These are phyloP conservation scores for Suillus plorans DNA, from an alignment of 768 basidiomycete species.

Conservation along the genomic window DNA sequence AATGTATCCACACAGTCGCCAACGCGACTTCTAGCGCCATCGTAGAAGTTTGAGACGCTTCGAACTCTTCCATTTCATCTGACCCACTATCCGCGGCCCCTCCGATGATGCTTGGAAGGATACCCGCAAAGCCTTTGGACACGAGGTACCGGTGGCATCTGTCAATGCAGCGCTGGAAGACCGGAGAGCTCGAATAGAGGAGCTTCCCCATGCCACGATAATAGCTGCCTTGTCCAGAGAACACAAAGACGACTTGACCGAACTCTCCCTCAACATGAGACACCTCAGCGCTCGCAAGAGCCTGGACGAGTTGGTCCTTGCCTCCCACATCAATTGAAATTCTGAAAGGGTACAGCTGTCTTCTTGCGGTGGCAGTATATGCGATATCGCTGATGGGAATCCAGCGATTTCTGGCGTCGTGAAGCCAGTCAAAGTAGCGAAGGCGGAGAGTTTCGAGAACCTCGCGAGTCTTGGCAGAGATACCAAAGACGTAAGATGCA, in stretches of 20 bases:
- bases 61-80: slow-evolving; percentile 36
- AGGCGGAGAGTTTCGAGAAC: slow-evolving; percentile 49
- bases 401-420: slow-evolving; percentile 22
- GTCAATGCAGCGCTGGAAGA: slow-evolving; percentile 55
- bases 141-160: slow-evolving; percentile 55
- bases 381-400: slow-evolving; percentile 50
- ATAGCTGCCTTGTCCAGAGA: slow-evolving; percentile 74
- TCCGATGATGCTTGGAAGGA: slow-evolving; percentile 43
- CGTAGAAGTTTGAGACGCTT: slow-evolving; percentile 52
- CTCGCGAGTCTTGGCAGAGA: slow-evolving; percentile 57
- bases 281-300: slow-evolving; percentile 38
- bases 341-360: slow-evolving; percentile 54
- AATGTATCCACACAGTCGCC: slow-evolving; percentile 62
- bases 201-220: slow-evolving; percentile 61
- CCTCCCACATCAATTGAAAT: slow-evolving; percentile 46
- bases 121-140: slow-evolving; percentile 48
- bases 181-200: slow-evolving; percentile 48
- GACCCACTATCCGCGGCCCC: slow-evolving; percentile 23
- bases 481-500: slow-evolving; percentile 46
- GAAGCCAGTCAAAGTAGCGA: slow-evolving; percentile 50
- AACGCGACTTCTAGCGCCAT: slow-evolving; percentile 66
- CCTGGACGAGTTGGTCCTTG: slow-evolving; percentile 45
- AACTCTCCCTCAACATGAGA: slow-evolving; percentile 28
- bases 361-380: slow-evolving; percentile 67
- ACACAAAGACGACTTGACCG: slow-evolving; percentile 57